phyloP scores from a whole-genome alignment of 2,329 filamentous ascomycete genomes.

The Aspergillus quadricinctus region DNA sequence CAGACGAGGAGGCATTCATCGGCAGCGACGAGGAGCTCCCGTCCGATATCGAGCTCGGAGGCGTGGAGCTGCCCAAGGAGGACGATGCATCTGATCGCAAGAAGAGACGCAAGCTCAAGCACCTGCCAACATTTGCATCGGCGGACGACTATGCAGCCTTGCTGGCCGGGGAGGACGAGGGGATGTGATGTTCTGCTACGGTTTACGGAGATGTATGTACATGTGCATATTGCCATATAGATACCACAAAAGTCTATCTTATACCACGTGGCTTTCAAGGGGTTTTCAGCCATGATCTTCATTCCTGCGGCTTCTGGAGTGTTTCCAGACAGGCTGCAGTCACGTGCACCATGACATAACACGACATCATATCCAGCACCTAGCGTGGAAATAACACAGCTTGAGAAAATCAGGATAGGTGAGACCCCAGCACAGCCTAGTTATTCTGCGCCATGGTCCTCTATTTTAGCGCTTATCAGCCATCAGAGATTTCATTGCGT shows the following conservation, averaged over 20 bases:
- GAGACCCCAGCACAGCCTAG: background rate
- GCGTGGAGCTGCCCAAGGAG: conserved; percentile 40
- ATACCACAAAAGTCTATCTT: conserved; percentile 15
- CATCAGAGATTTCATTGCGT: background rate
- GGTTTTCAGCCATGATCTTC: background rate
- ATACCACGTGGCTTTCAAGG: background rate
- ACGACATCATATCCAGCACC: background rate
- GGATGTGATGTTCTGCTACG: conserved; percentile 24
- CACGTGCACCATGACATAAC: background rate
- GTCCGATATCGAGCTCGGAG: conserved; percentile 44
- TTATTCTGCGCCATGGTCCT: background rate
- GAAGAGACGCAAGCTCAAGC: conserved; percentile 80
- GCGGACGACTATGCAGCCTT: conserved; percentile 89
- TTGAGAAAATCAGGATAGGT: background rate
- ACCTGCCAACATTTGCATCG: conserved; percentile 86
- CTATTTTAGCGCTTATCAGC: background rate
- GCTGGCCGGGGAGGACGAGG: conserved; percentile 65
- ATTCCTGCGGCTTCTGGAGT: background rate
- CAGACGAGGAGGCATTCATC: conserved; percentile 43
- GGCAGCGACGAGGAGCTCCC: conserved; percentile 54
- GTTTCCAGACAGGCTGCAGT: background rate
- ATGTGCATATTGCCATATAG: conserved; percentile 10
- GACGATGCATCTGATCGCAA: conserved; percentile 44
- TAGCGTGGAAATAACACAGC: background rate
- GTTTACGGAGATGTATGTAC: conserved; percentile 2